A percentile compares a stretch with the other conserved stretches of the same genome.
Conservation (phyloP, 768 basidiomycete genomes). For the Lentinula sp. region DNA sequence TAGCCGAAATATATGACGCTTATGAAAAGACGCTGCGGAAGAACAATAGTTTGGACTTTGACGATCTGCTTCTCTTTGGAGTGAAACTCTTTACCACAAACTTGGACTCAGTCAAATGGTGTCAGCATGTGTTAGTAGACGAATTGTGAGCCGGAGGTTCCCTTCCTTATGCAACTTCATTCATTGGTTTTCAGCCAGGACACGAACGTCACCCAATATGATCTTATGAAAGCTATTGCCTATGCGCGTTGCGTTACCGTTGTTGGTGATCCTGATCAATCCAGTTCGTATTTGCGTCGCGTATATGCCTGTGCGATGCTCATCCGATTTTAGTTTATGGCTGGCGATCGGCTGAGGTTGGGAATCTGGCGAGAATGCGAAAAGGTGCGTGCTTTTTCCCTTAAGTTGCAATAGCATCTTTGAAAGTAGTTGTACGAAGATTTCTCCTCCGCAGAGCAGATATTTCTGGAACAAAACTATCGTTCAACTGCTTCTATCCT, state of each 20-base stretch:
- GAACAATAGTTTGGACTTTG: slow-evolving; percentile 80
- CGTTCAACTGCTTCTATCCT: slow-evolving; percentile 78
- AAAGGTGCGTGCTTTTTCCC: slow-evolving; percentile 30
- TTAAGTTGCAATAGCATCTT: neutral
- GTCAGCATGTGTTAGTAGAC: slow-evolving; percentile 69
- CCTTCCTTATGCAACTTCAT: neutral
- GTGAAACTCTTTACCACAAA: slow-evolving; percentile 54
- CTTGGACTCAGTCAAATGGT: slow-evolving; percentile 47
- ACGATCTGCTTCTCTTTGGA: slow-evolving; percentile 74
- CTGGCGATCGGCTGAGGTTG: slow-evolving; percentile 79
- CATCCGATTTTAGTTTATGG: slow-evolving; percentile 56
- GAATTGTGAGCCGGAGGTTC: slow-evolving; percentile 59
- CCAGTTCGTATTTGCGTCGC: slow-evolving; percentile 38
- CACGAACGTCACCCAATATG: slow-evolving; percentile 78
- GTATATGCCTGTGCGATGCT: neutral
- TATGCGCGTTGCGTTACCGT: slow-evolving; percentile 57
- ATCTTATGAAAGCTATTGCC: slow-evolving; percentile 69
- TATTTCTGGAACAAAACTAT: slow-evolving; percentile 83
- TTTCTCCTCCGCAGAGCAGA: slow-evolving; percentile 56
- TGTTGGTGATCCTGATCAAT: slow-evolving; percentile 91
- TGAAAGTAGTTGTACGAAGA: slow-evolving; percentile 31
- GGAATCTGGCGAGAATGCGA: slow-evolving; percentile 69
- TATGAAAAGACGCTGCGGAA: slow-evolving; percentile 59
- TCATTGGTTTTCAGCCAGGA: slow-evolving; percentile 50
- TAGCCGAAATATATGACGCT: slow-evolving; percentile 51